These are phyloP conservation scores for Psilocybe subaeruginosa DNA, from an alignment of 768 basidiomycete species.

Conservation along the genomic window DNA sequence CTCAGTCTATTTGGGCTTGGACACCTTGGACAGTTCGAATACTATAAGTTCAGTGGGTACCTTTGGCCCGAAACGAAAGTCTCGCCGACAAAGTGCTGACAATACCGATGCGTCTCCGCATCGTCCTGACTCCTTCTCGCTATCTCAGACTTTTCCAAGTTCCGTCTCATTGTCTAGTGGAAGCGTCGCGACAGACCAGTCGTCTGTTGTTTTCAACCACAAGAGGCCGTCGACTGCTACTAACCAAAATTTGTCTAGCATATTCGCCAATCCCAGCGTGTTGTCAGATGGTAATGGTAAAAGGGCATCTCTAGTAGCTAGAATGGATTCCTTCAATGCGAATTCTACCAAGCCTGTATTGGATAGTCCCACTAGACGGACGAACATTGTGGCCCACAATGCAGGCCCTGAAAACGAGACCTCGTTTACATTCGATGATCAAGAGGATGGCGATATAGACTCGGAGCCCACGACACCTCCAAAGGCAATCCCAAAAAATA, in stretches of 20 bases:
- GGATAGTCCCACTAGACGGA: too few relatives aligned
- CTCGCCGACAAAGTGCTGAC: neutral
- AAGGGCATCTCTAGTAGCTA: neutral
- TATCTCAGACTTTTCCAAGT: neutral
- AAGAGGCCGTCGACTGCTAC: neutral
- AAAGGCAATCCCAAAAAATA: constrained; percentile 16
- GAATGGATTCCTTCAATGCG: neutral
- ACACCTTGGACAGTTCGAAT: constrained; percentile 17
- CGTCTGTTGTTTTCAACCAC: neutral
- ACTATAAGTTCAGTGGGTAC: constrained; percentile 23
- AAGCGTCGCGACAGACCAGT: neutral
- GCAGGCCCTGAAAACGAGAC: neutral
- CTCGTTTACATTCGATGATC: neutral
- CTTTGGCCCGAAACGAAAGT: constrained; percentile 18
- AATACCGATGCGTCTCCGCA: neutral
- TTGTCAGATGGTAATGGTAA: neutral
- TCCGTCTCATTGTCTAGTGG: neutral
- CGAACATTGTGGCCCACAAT: neutral
- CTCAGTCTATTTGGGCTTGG: constrained; percentile 2
- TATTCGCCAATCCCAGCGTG: constrained; percentile 2
- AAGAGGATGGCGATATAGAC: neutral
- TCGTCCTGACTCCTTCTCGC: neutral
- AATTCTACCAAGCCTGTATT: too few relatives aligned
- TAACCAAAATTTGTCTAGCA: neutral
- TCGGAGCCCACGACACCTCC: constrained; percentile 9